Percentiles rank a stretch among this genome's conserved stretches.
Evolutionary conservation across 2,329 filamentous ascomycete species (phyloP).

Genomic region (Diaporthe citriasiana): DNA sequence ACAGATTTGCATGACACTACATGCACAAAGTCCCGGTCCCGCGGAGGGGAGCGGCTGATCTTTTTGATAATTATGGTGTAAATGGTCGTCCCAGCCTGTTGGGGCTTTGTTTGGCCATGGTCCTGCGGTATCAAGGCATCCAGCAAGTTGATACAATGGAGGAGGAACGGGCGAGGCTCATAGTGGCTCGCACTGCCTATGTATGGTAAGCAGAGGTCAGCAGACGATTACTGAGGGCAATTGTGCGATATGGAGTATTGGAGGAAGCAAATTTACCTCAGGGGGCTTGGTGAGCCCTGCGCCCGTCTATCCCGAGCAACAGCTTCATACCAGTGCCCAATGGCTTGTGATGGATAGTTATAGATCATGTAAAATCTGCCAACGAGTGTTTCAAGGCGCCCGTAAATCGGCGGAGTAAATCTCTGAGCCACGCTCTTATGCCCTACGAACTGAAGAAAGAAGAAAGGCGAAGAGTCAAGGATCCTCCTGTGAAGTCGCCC

Average conservation of each 20-base stretch:
- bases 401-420: background rate
- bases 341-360: background rate
- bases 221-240: conserved; percentile 7
- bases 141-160: background rate
- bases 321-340: background rate
- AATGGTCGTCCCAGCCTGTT: background rate
- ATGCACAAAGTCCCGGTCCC: background rate
- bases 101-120: background rate
- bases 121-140: background rate
- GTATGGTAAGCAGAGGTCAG: conserved; percentile 8
- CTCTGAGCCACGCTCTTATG: background rate
- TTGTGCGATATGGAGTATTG: background rate
- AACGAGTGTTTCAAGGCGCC: background rate
- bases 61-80: background rate
- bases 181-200: background rate
- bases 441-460: background rate
- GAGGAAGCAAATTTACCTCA: background rate
- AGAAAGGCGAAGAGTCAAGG: background rate
- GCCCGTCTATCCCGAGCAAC: background rate
- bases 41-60: conserved; percentile 5
- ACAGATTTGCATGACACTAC: conserved; percentile 28
- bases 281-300: background rate
- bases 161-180: background rate
- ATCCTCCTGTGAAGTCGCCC: background rate
- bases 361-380: background rate